Percentiles rank a stretch among this genome's conserved stretches.
phyloP scores from a whole-genome alignment of 192 early-diverging fungal genomes.

The Chytriomyces sp. region DNA sequence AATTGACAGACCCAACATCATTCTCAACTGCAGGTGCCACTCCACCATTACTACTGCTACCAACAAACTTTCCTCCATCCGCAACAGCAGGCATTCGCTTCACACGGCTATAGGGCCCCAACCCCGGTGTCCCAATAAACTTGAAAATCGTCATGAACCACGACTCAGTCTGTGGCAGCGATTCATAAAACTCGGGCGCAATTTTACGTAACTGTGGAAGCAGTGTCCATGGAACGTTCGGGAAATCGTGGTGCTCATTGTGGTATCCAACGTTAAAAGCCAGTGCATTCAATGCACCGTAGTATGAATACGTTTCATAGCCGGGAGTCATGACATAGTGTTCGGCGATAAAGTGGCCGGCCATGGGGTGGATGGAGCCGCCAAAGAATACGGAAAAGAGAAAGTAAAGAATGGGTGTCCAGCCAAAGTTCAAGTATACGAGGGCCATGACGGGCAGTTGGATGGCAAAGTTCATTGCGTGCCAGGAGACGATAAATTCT shows the following conservation, averaged over 20 bases:
- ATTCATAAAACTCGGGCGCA: constrained; percentile 91
- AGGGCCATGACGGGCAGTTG: constrained; percentile 43
- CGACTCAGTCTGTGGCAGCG: constrained; percentile 79
- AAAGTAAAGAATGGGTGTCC: constrained; percentile 52
- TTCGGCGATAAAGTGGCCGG: constrained; percentile 97
- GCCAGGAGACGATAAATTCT: constrained; percentile 47
- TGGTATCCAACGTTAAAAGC: constrained; percentile 97
- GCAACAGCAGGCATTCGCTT: constrained; percentile 28
- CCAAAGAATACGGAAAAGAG: constrained; percentile 61
- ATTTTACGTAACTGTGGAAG: constrained; percentile 79
- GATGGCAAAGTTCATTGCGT: constrained; percentile 49
- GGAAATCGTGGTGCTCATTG: constrained; percentile 99
- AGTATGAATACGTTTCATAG: constrained; percentile 98
- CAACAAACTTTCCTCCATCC: constrained; percentile 5
- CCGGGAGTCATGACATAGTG: constrained; percentile 94
- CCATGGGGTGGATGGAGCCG: constrained; percentile 87
- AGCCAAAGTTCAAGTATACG: constrained; percentile 47
- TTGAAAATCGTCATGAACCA: constrained; percentile 85
- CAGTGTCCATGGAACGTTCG: constrained; percentile 83
- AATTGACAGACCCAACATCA: constrained; percentile 14
- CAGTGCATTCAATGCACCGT: constrained; percentile 83
- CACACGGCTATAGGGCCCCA: constrained; percentile 71
- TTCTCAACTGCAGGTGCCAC: constrained; percentile 13
- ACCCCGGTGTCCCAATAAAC: constrained; percentile 72
- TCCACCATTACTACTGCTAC: not conserved